Base-by-base conservation (phyloP, 768 basidiomycete species). In the Strobilomyces dryophilus region DNA sequence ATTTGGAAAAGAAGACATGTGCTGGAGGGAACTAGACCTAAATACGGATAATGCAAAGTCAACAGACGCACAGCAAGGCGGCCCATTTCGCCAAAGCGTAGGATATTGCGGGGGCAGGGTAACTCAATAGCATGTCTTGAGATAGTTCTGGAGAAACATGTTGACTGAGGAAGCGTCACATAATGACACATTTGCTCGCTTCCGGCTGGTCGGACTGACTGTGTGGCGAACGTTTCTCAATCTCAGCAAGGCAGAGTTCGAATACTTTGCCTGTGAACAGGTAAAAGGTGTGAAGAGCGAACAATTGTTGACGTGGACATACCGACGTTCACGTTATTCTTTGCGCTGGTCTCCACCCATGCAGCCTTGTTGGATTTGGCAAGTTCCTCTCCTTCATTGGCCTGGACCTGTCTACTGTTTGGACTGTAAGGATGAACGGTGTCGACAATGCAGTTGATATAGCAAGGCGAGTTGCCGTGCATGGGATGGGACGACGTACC, bases 311-410 rank as follows among this genome's bases (percentile, higher is more conserved):
- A 37, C 14, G n/a, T 31, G 27, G 40, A 86, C 93, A 71, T 62
- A 93, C 93, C 83, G 61, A 97, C 87, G 70, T 95, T 94, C 69
- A 82, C 70, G 60, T 92, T 89, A 53, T 82, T 77, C 78, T 90
- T 90, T 34, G 94, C 92, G 62, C 89, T 92, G 14, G 90, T 90
- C 72, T 95, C 94, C 40, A 95, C 77, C 76, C 85, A 95, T 4
- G 86, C 87, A 8, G 90, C 85, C 37, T 83, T 79, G 61, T 85
- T 82, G 54, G 75, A 75, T 60, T 79, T 78, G 10, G 92, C 93
- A 39, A 95, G 74, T 51, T 80, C 78, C 69, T 89, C 76, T 12
- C 85, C 92, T 62, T 92, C 89, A n/a, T 76, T 70, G 1, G 79
- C 69, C 50, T 81, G 78, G 8, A 95, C 90, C 73, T 90, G 88